Conservation (phyloP, 306 rosid genomes). For the Geum urbanum region DNA sequence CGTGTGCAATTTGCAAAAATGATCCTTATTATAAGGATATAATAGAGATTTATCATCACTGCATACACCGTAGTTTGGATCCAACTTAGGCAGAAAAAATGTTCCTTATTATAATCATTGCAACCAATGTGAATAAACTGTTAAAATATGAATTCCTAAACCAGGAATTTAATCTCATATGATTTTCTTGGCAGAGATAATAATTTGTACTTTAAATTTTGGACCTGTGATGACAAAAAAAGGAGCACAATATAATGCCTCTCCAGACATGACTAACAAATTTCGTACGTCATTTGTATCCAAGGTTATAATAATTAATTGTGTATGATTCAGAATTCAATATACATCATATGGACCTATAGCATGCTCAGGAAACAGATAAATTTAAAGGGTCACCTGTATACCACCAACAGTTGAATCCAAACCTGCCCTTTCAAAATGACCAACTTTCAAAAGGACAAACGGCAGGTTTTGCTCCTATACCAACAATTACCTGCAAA, state of each 20-base stretch:
- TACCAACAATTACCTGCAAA: slow-evolving; percentile 73
- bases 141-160: background rate
- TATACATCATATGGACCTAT: background rate
- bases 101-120: too few relatives aligned
- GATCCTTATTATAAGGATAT: too few relatives aligned
- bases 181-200: background rate
- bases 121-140: background rate
- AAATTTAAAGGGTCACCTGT: slow-evolving; percentile 40
- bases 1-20: too few relatives aligned
- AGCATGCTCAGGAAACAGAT: background rate
- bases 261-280: background rate
- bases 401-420: slow-evolving; percentile 70
- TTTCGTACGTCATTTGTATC: background rate
- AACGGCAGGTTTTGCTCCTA: slow-evolving; percentile 87
- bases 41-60: too few relatives aligned
- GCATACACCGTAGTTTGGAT: too few relatives aligned
- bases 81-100: too few relatives aligned
- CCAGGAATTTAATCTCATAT: background rate
- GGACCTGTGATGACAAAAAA: background rate
- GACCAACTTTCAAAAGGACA: slow-evolving; percentile 74
- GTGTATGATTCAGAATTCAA: background rate
- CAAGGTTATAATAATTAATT: background rate
- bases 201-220: background rate
- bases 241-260: background rate
- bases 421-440: slow-evolving; percentile 71